Base-by-base conservation (phyloP, 2,329 filamentous ascomycete genomes). In the Monilinia aucupariae region DNA sequence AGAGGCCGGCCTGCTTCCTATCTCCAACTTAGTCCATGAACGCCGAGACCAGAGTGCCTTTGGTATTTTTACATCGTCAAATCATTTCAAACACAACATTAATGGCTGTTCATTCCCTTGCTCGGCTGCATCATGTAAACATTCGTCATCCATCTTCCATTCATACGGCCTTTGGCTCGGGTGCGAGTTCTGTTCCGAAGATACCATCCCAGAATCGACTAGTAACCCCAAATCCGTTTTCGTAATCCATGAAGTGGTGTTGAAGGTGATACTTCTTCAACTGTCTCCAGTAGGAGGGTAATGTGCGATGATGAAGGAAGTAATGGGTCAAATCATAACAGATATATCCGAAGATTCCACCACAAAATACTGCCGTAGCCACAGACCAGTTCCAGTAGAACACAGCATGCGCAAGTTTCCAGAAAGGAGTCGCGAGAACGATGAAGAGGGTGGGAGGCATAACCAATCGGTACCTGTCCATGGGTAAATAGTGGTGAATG, bases 311-410 rank as follows among this genome's bases (percentile, higher is more conserved):
- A 76, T 99, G 94, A 47, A 99, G 83, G 82, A 99, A 99, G 81
- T 97, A 99, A 76, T 99, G 94, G 1, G 94, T 99, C 79, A 97
- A 73, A 75, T 99, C 94, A 78, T 99, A 99, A 81, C 89, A 92
- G 66, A 97, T 83, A 75, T 99, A 99, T 63, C 94, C 94, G 71
- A 96, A 96, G 67, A 99, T 87, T 66, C 92, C 94, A 56, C 94
- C 94, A 71, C 87, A 93, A 79, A 83, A 99, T 4, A 91, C 88
- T 27, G 87, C 85, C 0, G 87, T 84, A 6, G 86, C 94, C 12
- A 88, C 84, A 75, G 90, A 83, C 92, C 92, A 97, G 76, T 93
- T 85, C 78, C 87, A 92, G 75, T 79, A 89, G 75, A 99, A 91
- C 61, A 97, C 73, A 2, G 81, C 70, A 70, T 97, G 93, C 0